Evolutionary conservation across 805 yeast species (phyloP).

Genomic region (Gaillardinia entomophila): DNA sequence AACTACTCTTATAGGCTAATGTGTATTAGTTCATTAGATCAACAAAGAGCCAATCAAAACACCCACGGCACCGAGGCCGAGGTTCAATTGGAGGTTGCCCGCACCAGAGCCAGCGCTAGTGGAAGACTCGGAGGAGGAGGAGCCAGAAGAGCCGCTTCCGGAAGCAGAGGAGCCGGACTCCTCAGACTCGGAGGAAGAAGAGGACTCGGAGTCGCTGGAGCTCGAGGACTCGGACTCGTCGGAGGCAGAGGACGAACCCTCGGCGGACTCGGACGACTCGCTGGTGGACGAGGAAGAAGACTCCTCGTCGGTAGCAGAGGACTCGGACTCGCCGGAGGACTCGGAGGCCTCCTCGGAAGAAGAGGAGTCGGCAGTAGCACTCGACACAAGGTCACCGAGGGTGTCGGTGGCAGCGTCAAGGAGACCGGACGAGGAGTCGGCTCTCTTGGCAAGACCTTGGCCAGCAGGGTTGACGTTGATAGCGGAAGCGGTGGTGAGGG

Average conservation of each 20-base stretch:
- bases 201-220: slow-evolving; percentile 1
- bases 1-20: too few relatives aligned
- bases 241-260: slow-evolving; percentile 1
- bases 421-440: slow-evolving; percentile 2
- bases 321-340: slow-evolving; percentile 3
- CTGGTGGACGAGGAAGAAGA: not conserved
- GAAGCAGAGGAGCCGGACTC: slow-evolving; percentile 4
- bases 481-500: slow-evolving; percentile 2
- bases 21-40: too few relatives aligned
- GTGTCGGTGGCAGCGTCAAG: slow-evolving; percentile 4
- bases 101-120: not conserved
- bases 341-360: slow-evolving; percentile 4
- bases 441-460: slow-evolving; percentile 1
- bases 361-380: slow-evolving; percentile 1
- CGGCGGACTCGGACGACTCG: slow-evolving; percentile 2
- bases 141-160: not conserved
- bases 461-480: slow-evolving; percentile 1
- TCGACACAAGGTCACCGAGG: too few relatives aligned
- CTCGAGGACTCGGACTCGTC: slow-evolving; percentile 5
- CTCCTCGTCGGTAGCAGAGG: slow-evolving; percentile 1
- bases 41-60: slow-evolving; percentile 21
- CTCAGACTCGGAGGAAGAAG: slow-evolving; percentile 1
- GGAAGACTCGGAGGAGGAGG: slow-evolving; percentile 1
- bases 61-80: slow-evolving; percentile 18
- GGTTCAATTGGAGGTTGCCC: slow-evolving; percentile 2